Percentiles rank a stretch among this genome's conserved stretches.
phyloP scores from a whole-genome alignment of 768 basidiomycete species.

The Lactifluus pinguis region DNA sequence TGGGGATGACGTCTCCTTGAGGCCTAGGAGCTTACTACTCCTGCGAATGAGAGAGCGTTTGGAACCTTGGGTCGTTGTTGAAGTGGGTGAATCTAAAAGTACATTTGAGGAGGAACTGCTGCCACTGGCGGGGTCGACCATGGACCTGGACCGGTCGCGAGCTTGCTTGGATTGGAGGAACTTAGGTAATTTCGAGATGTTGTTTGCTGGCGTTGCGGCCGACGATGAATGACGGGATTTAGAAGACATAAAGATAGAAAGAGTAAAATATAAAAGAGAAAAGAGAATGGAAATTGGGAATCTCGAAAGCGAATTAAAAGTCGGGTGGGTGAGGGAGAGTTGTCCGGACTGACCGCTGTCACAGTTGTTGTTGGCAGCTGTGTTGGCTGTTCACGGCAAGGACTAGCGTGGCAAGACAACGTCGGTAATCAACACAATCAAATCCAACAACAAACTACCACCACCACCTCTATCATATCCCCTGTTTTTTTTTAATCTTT shows the following conservation, averaged over 20 bases:
- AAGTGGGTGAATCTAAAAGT: constrained; percentile 19
- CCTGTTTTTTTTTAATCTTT: background rate
- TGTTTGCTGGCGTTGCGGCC: constrained; percentile 35
- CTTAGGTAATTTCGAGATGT: constrained; percentile 51
- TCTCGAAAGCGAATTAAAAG: background rate
- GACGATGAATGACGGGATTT: constrained; percentile 36
- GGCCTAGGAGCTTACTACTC: constrained; percentile 15
- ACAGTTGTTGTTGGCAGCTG: background rate
- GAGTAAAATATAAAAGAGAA: background rate
- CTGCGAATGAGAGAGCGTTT: constrained; percentile 16
- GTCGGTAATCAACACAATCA: background rate
- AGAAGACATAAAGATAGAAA: constrained; percentile 32
- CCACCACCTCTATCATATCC: no score
- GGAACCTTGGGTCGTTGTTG: constrained; percentile 12
- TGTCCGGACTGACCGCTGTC: background rate
- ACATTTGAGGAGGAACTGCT: constrained; percentile 32
- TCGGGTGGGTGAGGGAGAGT: background rate
- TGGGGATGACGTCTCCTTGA: constrained; percentile 16
- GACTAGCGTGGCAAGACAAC: background rate
- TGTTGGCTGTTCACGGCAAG: background rate
- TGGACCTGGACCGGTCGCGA: constrained; percentile 53
- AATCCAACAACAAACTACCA: background rate
- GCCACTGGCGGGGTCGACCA: constrained; percentile 32
- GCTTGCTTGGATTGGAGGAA: constrained; percentile 53
- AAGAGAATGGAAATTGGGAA: background rate